Base-by-base conservation (phyloP, 495 filamentous ascomycete genomes). In the Aspergillus steynii region DNA sequence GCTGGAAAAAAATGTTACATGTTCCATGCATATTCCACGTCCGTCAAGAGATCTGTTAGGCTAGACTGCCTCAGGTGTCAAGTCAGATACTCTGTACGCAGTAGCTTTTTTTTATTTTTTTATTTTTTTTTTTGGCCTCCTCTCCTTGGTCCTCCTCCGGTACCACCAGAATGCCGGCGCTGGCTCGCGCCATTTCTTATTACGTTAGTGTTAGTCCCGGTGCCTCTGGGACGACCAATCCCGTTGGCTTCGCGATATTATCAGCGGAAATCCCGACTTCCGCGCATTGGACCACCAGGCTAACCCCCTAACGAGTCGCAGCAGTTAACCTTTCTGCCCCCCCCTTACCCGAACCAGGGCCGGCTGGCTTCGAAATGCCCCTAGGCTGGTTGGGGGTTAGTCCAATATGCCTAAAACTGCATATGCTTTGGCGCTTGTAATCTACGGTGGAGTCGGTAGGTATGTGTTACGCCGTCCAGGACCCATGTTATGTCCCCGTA, bases 1-100 rank as follows among this genome's bases (percentile, higher is more conserved):
- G 20, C 15, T 9, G 27, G 31, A 25, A 46, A 20, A 25, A 57
- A 29, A 50, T 56, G 55, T 64, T 67, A 67, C 65, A 68, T 71
- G 72, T 79, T 77, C 77, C 71, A 78, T 78, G 75, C 77, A 77
- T 74, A 55, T 80, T 78, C 75, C 77, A 68, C 73, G 73, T 61
- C 71, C 62, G 70, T 68, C 77, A 70, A 69, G 72, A 61, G 59
- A 58, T 58, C 47, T 26, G 29, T 7, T 37, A 37, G 34, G 34
- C 34, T 37, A 37, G 34, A 7, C 34, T 37, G 34, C 34, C 34
- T 12, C 34, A 37, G 34, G 34, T 37, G 34, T 37, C 34, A 37
- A 20, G 34, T 37, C 34, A 32, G 7, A 4, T 32, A 32, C 20
- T 20, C 20, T 20, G 20, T 20, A 20, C 20, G 20, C 20, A 20